A percentile compares a stretch with the other conserved stretches of the same genome.
Evolutionary conservation across 108 stramenopile genomes (phyloP).

Genomic region (Aureococcus anophagefferens): DNA sequence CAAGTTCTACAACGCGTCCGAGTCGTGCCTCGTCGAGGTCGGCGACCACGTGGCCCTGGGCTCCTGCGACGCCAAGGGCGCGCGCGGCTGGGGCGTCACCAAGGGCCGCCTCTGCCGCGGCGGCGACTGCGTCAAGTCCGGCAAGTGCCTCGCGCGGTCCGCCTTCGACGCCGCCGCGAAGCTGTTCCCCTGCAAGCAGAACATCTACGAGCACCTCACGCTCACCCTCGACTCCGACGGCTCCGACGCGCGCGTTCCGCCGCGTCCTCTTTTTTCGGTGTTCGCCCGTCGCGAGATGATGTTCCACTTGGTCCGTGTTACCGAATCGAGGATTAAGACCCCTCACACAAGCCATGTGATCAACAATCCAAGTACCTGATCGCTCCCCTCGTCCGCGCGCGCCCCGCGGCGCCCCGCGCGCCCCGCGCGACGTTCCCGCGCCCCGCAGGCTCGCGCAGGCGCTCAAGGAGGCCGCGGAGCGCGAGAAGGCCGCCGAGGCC

Average conservation of each 20-base stretch:
- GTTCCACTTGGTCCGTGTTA: too few relatives aligned
- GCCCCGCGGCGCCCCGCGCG: too few relatives aligned
- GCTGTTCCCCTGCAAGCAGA: not conserved
- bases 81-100: not conserved
- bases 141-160: not conserved
- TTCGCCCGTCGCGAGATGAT: too few relatives aligned
- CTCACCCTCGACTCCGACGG: not conserved
- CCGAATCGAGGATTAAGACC: too few relatives aligned
- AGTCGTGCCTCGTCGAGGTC: not conserved
- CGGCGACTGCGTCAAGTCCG: not conserved
- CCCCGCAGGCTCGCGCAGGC: not conserved
- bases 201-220: not conserved
- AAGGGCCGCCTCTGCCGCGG: not conserved
- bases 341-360: too few relatives aligned
- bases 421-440: too few relatives aligned
- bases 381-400: too few relatives aligned
- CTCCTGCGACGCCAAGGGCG: not conserved
- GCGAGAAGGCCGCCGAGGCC: not conserved
- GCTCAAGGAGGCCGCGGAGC: not conserved
- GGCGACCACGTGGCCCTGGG: not conserved
- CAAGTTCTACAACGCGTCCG: not conserved
- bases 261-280: too few relatives aligned
- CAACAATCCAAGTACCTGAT: too few relatives aligned
- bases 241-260: not conserved
- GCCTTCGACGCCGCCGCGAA: not conserved